Percentiles rank a stretch among this genome's conserved stretches.
Conservation (phyloP, 345 rosid genomes). For the Kandelia obovata region DNA sequence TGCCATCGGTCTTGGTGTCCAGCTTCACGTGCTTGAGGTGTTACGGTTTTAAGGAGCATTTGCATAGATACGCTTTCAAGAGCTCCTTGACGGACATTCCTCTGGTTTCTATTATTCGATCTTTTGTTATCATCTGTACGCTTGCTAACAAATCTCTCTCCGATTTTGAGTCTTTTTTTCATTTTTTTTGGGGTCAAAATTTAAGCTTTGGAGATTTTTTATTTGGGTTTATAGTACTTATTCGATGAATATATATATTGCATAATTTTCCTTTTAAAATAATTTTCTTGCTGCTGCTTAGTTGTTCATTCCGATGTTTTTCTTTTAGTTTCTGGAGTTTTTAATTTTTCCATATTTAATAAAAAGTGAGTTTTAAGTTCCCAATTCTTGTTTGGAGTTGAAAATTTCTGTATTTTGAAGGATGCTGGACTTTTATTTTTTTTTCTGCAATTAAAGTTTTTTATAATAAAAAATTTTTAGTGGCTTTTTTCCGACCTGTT, state of each 20-base stretch:
- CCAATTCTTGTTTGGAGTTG: too few species aligned
- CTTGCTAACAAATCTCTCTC: conserved; percentile 4
- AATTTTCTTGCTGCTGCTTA: not conserved
- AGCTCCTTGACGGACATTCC: conserved; percentile 81
- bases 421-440: too few species aligned
- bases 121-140: conserved; percentile 69
- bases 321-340: too few species aligned
- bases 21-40: conserved; percentile 79
- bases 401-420: too few species aligned
- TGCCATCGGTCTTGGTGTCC: conserved; percentile 58
- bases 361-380: too few species aligned
- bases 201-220: not conserved
- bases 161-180: not conserved
- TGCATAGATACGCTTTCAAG: conserved; percentile 61
- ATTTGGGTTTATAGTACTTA: too few species aligned
- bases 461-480: too few species aligned
- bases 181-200: not conserved
- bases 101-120: conserved; percentile 76
- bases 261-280: not conserved
- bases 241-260: too few species aligned
- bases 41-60: conserved; percentile 56
- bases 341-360: not conserved
- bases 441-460: too few species aligned
- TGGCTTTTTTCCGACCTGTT: too few species aligned
- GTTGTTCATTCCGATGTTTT: not conserved